Evolutionary conservation across 352 stramenopile genomes (phyloP).

Genomic region (Thalassiosira exigua): DNA sequence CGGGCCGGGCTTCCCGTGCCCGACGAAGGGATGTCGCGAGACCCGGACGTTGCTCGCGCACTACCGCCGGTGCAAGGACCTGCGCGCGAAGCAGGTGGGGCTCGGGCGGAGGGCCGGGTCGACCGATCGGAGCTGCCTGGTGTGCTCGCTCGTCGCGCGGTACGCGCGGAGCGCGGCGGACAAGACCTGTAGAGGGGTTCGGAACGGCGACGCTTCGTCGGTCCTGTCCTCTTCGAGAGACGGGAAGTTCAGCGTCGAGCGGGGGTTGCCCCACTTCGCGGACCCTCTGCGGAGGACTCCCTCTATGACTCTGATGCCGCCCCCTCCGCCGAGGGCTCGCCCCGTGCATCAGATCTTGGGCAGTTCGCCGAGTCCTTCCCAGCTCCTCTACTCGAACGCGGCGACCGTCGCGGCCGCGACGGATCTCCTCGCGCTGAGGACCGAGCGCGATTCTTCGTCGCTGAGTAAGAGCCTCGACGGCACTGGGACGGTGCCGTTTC

Average conservation of each 20-base stretch:
- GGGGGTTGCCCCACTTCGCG: conserved; percentile 14
- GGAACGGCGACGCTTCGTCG: neutral
- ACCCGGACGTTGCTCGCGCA: conserved; percentile 77
- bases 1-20: conserved; percentile 56
- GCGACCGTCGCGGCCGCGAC: conserved; percentile 5
- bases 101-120: conserved; percentile 22
- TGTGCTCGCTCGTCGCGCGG: conserved; percentile 78
- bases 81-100: conserved; percentile 47
- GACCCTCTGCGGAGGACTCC: conserved; percentile 7
- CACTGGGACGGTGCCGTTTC: conserved; percentile 13
- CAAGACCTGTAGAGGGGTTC: conserved; percentile 8
- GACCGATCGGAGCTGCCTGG: conserved; percentile 69
- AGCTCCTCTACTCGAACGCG: conserved; percentile 14
- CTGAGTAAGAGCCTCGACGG: conserved; percentile 25
- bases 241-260: conserved; percentile 35
- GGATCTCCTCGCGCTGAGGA: neutral
- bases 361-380: conserved; percentile 5
- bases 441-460: neutral
- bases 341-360: conserved; percentile 19
- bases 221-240: conserved; percentile 14
- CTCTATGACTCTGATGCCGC: conserved; percentile 46
- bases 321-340: conserved; percentile 36
- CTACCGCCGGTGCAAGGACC: conserved; percentile 75
- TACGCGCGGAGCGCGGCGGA: conserved; percentile 55
- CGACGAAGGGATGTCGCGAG: conserved; percentile 74